Base-by-base conservation (phyloP, 2,329 filamentous ascomycete genomes). In the Hyphodiscus sp. region DNA sequence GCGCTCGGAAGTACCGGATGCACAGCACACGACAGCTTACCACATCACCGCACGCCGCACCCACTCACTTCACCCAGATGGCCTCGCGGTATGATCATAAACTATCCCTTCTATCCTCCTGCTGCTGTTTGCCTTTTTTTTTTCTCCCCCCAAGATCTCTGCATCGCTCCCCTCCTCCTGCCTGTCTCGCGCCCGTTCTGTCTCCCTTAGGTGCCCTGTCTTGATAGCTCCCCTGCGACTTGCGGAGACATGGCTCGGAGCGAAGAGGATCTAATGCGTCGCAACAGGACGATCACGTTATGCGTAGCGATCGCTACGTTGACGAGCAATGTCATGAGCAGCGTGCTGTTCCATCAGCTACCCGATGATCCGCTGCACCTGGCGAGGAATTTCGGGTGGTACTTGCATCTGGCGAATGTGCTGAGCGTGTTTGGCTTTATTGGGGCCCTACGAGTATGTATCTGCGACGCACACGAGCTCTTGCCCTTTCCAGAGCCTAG, bases 381-480 rank as follows among this genome's bases (percentile, higher is more conserved):
- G 13, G 65, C 66, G 42, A 55, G 58, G 52, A 60, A 68, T 54
- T 70, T 70, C 29, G 59, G 68, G 6, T 56, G 65, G 43, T 76
- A 75, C 60, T 65, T 73, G 20, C 64, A 70, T 55, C 64, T 73
- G 33, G 70, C 71, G 18, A 68, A 68, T 52, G 56, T 69, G 9
- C 61, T 72, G 44, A 73, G 71, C 56, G 57, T 71, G 10, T 61
- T 74, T 45, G 73, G 73, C 5, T 54, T 75, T 23, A 50, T 73
- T n/a, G 73, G 73, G 45, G 72, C 71, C 30, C 43, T 74, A n/a
- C 67, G 67, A 62, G 74, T 76, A 68, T 56, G 68, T 63, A 6
- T 45, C 7, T 16, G n/a, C 29, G 13, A 30, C 30, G 8, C 53
- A 38, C 29, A 6, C 38, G 20, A 41, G 20, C 19, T 41, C 18